phyloP scores from a whole-genome alignment of 148 eudicot species.

The Camellia lanceoleosa region DNA sequence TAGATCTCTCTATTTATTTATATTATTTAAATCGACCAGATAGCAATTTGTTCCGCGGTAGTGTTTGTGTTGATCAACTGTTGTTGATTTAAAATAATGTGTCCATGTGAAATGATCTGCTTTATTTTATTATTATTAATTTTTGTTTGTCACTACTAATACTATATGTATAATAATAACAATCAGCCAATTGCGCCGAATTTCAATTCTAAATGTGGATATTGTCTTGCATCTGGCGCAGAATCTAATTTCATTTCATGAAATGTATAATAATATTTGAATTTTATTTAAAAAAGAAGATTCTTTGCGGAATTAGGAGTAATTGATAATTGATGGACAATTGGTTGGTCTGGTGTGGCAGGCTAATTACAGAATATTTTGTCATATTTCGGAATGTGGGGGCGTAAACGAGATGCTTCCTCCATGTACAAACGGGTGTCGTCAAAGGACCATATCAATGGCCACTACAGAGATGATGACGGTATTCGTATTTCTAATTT shows the following conservation, averaged over 20 bases:
- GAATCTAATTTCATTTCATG: not conserved
- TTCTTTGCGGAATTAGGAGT: not conserved
- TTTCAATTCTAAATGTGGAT: not conserved
- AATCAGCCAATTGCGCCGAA: not conserved
- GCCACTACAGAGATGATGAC: constrained; percentile 36
- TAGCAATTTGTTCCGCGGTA: not conserved
- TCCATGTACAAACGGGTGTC: constrained; percentile 61
- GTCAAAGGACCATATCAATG: constrained; percentile 45
- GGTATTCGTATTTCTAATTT: constrained; percentile 28
- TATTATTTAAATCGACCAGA: not conserved
- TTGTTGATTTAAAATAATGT: constrained; percentile 6
- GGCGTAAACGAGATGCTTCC: constrained; percentile 45
- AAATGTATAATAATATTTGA: not conserved
- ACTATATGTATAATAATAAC: not conserved
- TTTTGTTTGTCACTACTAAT: not conserved
- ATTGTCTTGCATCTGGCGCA: not conserved
- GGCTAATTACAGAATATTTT: not conserved
- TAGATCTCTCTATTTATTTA: not conserved
- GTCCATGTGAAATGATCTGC: not conserved
- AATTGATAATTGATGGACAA: constrained; percentile 10
- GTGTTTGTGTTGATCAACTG: not conserved
- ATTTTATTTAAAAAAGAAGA: not conserved
- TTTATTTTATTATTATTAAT: too few relatives aligned
- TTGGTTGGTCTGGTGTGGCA: constrained; percentile 13
- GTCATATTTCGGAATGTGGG: constrained; percentile 44